phyloP scores from a whole-genome alignment of 2,329 filamentous ascomycete species.

The Nothophoma quercina region DNA sequence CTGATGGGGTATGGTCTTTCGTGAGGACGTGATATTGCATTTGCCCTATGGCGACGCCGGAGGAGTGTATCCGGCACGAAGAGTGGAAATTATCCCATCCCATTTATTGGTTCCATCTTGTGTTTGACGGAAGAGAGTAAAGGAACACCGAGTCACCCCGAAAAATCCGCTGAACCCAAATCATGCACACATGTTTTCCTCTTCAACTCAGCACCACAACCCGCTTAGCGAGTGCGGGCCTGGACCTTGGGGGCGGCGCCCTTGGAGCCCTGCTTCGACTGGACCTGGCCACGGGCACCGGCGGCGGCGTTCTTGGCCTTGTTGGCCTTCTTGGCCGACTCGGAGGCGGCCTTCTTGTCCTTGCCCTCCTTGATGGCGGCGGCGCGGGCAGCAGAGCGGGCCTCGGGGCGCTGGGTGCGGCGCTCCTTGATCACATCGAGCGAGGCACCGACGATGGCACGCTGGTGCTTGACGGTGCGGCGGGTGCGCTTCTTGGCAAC shows the following conservation, averaged over 20 bases:
- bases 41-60: constrained; percentile 44
- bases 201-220: constrained; percentile 13
- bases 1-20: constrained; percentile 17
- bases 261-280: constrained; percentile 97
- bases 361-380: constrained; percentile 96
- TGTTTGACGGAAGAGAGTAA: constrained; percentile 35
- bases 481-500: constrained; percentile 99
- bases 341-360: constrained; percentile 92
- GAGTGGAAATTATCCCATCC: constrained; percentile 41
- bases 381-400: constrained; percentile 86
- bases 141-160: constrained; percentile 40
- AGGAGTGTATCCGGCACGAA: constrained; percentile 38
- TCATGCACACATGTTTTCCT: constrained; percentile 31
- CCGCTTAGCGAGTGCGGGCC: constrained; percentile 81
- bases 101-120: constrained; percentile 40
- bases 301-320: constrained; percentile 91
- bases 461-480: constrained; percentile 97
- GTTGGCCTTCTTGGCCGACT: constrained; percentile 96
- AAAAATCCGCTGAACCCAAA: constrained; percentile 39
- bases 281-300: constrained; percentile 80
- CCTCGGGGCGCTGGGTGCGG: constrained; percentile 92
- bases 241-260: constrained; percentile 85
- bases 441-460: constrained; percentile 97
- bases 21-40: constrained; percentile 48
- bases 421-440: constrained; percentile 99